Evolutionary conservation across 352 stramenopile species (phyloP), one percentile per base, ranked within the genome.

Genomic region (Phytophthora foliorum): DNA sequence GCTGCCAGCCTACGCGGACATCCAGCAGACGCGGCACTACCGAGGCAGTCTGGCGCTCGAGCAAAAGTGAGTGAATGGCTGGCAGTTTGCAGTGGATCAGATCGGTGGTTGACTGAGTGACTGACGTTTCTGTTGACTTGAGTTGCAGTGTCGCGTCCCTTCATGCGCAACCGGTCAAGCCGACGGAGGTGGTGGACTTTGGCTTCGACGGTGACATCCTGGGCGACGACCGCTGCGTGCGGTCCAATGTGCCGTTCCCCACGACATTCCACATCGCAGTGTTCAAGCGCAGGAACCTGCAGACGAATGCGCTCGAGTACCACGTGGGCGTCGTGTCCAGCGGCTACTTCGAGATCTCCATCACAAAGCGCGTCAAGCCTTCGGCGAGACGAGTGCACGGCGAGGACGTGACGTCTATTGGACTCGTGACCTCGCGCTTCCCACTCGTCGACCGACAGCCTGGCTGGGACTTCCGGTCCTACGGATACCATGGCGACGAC

Each of bases 401-500:
- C 3, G 60, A 75, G 27, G 71, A 75, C 27, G 85, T 91, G 77
- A 82, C 80, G 8, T 78, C 82, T 1, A 78, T 94, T 22, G 87
- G 87, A 0, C 51, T 94, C 13, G 81, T 78, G 16, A 85, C 72
- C 3, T 70, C 62, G 2, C 46, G 64, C 27, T 94, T 94, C 61
- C 67, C 65, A 7, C 70, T 94, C 9, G 63, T 93, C 2, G 79
- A 78, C 22, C 76, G 80, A 48, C 85, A 93, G 34, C 87, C 87
- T 13, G 87, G 87, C 0, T 94, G 87, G 87, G 83, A 89, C 29
- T 58, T 63, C 17, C 22, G 77, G 4, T 94, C 87, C 16, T 87
- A 86, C 54, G 87, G 87, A 22, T 94, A 93, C 60, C 87, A 94
- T 52, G 86, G 87, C 21, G 87, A 94, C 54, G 85, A 94, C 55